Base-by-base conservation (phyloP, 1,284 basidiomycete species). In the Hemileia vastatrix region DNA sequence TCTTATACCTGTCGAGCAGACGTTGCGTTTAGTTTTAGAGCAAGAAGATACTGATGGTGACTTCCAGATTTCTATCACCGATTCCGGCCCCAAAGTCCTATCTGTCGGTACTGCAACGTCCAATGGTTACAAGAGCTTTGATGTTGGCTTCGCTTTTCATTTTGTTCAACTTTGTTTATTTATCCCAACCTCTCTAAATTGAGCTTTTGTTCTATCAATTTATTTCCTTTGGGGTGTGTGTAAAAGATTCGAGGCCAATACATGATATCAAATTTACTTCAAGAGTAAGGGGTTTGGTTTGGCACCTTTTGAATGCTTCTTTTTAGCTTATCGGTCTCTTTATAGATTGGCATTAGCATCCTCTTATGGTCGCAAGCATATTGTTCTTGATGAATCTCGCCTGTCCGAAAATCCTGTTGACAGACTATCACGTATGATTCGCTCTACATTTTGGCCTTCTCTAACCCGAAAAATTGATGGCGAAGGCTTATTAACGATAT, bases 1-100 rank as follows among this genome's bases (percentile, higher is more conserved):
- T 79, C 82, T 97, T 43, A 91, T 98, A 66, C 94, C 97, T 71
- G 94, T 98, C n/a, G 94, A 98, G 72, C 92, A 96, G 78, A 98
- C 94, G 32, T 92, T 98, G 76, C 85, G 92, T 51, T 84, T 96
- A 64, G 85, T 98, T 4, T 84, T 98, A 33, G 91, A 95, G 76
- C 95, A 98, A 76, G 94, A 98, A 75, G 94, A 98, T 76, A 97
- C 94, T 3, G 92, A 98, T 69, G 88, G 88, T 52, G 91, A 98
- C 77, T 92, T 93, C 76, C 78, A 78, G 67, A 97, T 98, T 72
- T 92, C 89, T 68, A 85, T 97, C 72, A 93, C 89, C 19, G 94
- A 98, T 76, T 90, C 90, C 65, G 94, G 94, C 4, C 95, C 94
- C 9, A 98, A 98, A 79, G 83, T 96, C 71, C 86, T 98, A 80